Base-by-base conservation (phyloP, 179 eudicot species). In the Sideroxylon spinosum region DNA sequence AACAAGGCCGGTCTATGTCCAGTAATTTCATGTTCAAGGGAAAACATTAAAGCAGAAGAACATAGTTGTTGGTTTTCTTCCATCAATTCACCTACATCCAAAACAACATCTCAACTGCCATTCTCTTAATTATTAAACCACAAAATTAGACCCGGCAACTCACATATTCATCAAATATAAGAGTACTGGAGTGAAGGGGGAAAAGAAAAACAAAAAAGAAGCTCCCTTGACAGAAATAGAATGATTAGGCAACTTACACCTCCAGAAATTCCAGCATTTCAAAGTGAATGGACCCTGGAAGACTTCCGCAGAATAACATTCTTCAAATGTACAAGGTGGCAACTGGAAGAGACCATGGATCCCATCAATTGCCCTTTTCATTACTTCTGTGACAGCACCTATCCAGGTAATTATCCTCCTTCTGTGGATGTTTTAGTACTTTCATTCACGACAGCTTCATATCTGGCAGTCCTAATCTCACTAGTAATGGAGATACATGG, bases 321-420 rank as follows among this genome's bases (percentile, higher is more conserved):
- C 86, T 84, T 86, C 81, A 87, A 89, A 66, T 89, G 92, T 69
- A 82, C 87, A 22, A 89, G 81, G 80, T 89, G 90, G 92, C 92
- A 89, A 76, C 61, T 87, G 1, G 92, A 89, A 78, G 89, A 89
- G 70, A 89, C 90, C 6, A 62, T 87, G n/a, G 92, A 89, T 78
- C 90, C 92, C 0, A 70, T 81, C 68, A 82, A 71, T 78, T 89
- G 92, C 75, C 89, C 89, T 29, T 86, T 84, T 84, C 90, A 89
- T 68, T 89, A 89, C 87, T 87, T 84, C 78, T 89, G 92, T 85
- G 83, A 82, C 81, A 86, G 85, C 84, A 74, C 76, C 44, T 86
- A 82, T 60, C 71, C 85, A 0, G 89, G 86, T 3, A 83, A 89
- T 46, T 89, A 89, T 79, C 83, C 82, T 0, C 71, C 81, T 7